A percentile compares a stretch with the other conserved stretches of the same genome.
These are phyloP conservation scores for Fusarium agapanthi DNA, from an alignment of 2,329 filamentous ascomycete genomes.

Conservation along the genomic window DNA sequence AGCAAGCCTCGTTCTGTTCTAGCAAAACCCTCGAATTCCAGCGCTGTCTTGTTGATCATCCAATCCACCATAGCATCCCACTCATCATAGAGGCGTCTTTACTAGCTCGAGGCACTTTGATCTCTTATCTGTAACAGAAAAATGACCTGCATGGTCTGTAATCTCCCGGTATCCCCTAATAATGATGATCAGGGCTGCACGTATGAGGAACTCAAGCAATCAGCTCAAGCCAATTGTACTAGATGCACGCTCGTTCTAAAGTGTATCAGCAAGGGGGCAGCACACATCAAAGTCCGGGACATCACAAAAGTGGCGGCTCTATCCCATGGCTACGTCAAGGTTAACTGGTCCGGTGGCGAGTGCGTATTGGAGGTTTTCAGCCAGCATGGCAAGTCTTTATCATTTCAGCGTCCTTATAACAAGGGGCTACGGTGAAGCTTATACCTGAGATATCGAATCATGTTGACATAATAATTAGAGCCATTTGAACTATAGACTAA, in stretches of 20 bases:
- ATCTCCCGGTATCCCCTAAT: too few species aligned
- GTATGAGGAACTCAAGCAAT: background rate
- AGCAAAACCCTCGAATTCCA: too few species aligned
- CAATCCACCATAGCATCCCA: too few species aligned
- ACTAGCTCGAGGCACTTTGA: too few species aligned
- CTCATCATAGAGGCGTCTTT: too few species aligned
- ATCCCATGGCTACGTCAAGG: rapidly evolving
- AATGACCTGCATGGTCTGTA: too few species aligned
- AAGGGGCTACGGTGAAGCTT: too few species aligned
- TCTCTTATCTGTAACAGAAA: too few species aligned
- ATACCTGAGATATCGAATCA: too few species aligned
- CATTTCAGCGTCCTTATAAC: rapidly evolving
- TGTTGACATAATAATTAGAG: rapidly evolving
- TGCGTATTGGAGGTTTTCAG: background rate
- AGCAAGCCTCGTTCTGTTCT: too few species aligned
- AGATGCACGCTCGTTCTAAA: background rate
- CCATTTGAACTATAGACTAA: rapidly evolving
- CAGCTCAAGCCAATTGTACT: background rate
- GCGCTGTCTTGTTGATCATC: too few species aligned
- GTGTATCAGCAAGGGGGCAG: background rate
- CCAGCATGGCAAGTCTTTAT: background rate
- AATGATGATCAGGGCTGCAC: background rate
- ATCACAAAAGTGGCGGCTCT: rapidly evolving
- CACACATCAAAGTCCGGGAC: rapidly evolving
- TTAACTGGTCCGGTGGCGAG: background rate